These are phyloP conservation scores for Globisporangium orthogonon DNA, from an alignment of 352 stramenopile species.

Conservation along the genomic window DNA sequence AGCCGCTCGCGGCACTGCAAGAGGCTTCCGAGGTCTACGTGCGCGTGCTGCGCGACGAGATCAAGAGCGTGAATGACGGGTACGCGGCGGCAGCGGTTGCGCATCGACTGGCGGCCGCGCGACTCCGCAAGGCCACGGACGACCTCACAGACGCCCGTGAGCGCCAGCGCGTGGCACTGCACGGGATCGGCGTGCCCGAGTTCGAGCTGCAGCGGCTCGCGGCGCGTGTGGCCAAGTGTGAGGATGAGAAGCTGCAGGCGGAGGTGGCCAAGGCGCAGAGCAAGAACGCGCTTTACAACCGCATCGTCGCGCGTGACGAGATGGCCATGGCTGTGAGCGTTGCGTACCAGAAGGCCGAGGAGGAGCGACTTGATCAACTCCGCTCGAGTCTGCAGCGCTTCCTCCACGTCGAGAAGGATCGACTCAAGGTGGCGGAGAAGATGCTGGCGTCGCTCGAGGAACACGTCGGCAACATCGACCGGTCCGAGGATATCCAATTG, in stretches of 20 bases:
- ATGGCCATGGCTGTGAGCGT: slow-evolving; percentile 89
- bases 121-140: slow-evolving; percentile 26
- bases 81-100: slow-evolving; percentile 36
- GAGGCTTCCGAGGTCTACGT: slow-evolving; percentile 74
- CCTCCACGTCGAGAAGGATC: slow-evolving; percentile 71
- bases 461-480: slow-evolving; percentile 54
- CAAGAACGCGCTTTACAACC: slow-evolving; percentile 78
- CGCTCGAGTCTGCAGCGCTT: slow-evolving; percentile 64
- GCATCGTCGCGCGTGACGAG: slow-evolving; percentile 77
- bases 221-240: slow-evolving; percentile 41
- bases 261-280: slow-evolving; percentile 46
- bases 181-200: slow-evolving; percentile 73
- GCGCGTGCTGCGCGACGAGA: slow-evolving; percentile 68
- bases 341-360: slow-evolving; percentile 79
- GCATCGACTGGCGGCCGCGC: slow-evolving; percentile 27
- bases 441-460: slow-evolving; percentile 51
- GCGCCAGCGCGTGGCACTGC: slow-evolving; percentile 58
- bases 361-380: slow-evolving; percentile 77
- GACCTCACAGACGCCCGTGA: slow-evolving; percentile 49
- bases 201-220: slow-evolving; percentile 80
- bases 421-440: slow-evolving; percentile 50
- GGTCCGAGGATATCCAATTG: slow-evolving; percentile 77
- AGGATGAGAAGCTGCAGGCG: slow-evolving; percentile 56
- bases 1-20: slow-evolving; percentile 72
- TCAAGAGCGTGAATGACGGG: slow-evolving; percentile 68